Evolutionary conservation across 768 basidiomycete species (phyloP).

Genomic region (Leccinum olivaceopallidum): DNA sequence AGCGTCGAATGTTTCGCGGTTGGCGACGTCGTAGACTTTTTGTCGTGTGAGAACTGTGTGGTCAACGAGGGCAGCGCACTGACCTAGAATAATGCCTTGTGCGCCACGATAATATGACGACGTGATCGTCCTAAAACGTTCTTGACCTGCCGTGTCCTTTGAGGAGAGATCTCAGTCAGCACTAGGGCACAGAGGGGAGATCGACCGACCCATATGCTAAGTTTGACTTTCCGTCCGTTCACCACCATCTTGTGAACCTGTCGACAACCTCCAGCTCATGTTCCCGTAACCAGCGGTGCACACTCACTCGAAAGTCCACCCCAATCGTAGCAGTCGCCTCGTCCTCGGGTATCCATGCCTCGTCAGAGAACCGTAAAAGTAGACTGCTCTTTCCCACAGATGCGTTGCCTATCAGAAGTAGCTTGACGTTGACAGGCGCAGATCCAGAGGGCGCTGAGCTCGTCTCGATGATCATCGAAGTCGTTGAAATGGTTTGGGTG

Average conservation of each 20-base stretch:
- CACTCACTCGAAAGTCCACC: slow-evolving; percentile 78
- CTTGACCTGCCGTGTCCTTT: slow-evolving; percentile 95
- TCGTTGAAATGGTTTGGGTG: not conserved
- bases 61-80: not conserved
- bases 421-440: slow-evolving; percentile 66
- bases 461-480: slow-evolving; percentile 24
- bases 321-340: slow-evolving; percentile 85
- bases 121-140: slow-evolving; percentile 94
- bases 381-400: slow-evolving; percentile 94
- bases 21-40: slow-evolving; percentile 93
- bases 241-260: slow-evolving; percentile 90
- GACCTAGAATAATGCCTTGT: slow-evolving; percentile 79
- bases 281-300: not conserved
- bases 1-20: slow-evolving; percentile 89
- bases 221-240: slow-evolving; percentile 80
- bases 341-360: slow-evolving; percentile 92
- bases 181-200: not conserved
- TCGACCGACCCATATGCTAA: slow-evolving; percentile 92
- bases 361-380: slow-evolving; percentile 92
- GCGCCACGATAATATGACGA: slow-evolving; percentile 93
- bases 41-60: not conserved
- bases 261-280: not conserved
- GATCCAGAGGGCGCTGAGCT: slow-evolving; percentile 24
- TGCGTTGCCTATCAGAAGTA: slow-evolving; percentile 83
- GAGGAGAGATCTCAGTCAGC: not conserved